Evolutionary conservation across 2,329 filamentous ascomycete genomes (phyloP), one percentile per base, ranked within the genome.

Genomic region (Nigrospora sphaerica): DNA sequence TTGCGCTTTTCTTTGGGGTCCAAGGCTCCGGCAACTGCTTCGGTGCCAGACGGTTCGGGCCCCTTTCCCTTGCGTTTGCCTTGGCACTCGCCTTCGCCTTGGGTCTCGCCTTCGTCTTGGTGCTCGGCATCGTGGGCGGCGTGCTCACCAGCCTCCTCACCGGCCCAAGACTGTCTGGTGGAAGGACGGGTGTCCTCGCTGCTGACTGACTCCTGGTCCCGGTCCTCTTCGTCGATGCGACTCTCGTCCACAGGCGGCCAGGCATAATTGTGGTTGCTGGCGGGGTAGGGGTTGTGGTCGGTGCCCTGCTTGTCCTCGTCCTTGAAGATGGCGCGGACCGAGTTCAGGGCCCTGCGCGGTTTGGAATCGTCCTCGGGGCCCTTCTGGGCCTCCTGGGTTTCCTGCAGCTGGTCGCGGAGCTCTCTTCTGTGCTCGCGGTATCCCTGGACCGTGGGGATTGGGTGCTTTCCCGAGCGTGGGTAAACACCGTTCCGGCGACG

Each of bases 1-100:
- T 75, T 76, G 19, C 72, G 68, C 57, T 73, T 71, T 48, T 72
- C 62, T 52, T 66, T 73, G 2, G 71, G 67, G 43, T 75, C 68
- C 31, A 66, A 52, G 2, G 66, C 53, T n/a, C 60, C 57, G 3
- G 63, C 66, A 10, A 63, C 67, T 2, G 56, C 49, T 45, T 70
- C 66, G 1, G 67, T 67, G 12, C 62, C 64, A 28, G 23, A 28
- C 23, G 4, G 23, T 9, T 28, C 10, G 23, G 23, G 23, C 7
- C 23, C 23, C 10, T 28, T 28, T 6, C 23, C 23, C 7, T 28
- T 28, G 2, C 65, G 58, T 40, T 58, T 57, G 11, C 53, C 52
- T 18, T 45, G 49, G 32, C 48, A 14, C 32, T 52, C 49, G n/a
- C 51, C 48, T 18, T 12, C 16, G 12, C 39, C 44, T 12, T 44